Conservation (phyloP, 768 basidiomycete genomes). For the Boletellus ananas region DNA sequence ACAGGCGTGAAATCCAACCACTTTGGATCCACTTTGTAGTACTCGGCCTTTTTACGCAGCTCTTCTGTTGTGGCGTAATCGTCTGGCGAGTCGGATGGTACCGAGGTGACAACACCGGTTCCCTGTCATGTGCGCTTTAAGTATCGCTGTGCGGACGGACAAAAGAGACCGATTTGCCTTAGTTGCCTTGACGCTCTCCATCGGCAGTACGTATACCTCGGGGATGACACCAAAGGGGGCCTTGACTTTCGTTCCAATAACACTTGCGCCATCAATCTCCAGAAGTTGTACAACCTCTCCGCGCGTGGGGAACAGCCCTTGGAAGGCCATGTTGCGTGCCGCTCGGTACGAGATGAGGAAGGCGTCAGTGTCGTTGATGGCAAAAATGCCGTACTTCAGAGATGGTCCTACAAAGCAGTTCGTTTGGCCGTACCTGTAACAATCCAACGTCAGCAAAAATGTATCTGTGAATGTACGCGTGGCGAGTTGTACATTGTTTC, state of each 20-base stretch:
- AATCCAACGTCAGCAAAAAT: conserved; percentile 1
- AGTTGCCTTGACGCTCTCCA: conserved; percentile 95
- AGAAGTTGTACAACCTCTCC: conserved; percentile 71
- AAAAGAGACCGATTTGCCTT: conserved; percentile 48
- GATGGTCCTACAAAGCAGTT: conserved; percentile 93
- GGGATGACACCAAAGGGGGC: conserved; percentile 81
- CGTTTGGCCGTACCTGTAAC: conserved; percentile 88
- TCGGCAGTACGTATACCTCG: conserved; percentile 94
- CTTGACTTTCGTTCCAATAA: conserved; percentile 86
- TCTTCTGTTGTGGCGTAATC: conserved; percentile 89
- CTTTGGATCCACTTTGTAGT: conserved; percentile 87
- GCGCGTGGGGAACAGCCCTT: conserved; percentile 71
- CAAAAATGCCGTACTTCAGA: conserved; percentile 91
- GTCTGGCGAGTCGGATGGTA: conserved; percentile 97
- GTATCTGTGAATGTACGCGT: not conserved
- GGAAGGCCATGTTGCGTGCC: conserved; percentile 97
- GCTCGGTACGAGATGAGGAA: conserved; percentile 87
- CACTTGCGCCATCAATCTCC: conserved; percentile 72
- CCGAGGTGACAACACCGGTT: conserved; percentile 97
- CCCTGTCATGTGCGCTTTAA: conserved; percentile 48
- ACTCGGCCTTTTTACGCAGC: conserved; percentile 92
- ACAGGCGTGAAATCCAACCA: conserved; percentile 87
- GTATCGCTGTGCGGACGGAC: not conserved
- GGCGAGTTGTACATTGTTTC: conserved; percentile 80
- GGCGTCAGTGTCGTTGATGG: conserved; percentile 81